These are phyloP conservation scores for Monosporascus ibericus DNA, from an alignment of 2,329 filamentous ascomycete species.

Conservation along the genomic window DNA sequence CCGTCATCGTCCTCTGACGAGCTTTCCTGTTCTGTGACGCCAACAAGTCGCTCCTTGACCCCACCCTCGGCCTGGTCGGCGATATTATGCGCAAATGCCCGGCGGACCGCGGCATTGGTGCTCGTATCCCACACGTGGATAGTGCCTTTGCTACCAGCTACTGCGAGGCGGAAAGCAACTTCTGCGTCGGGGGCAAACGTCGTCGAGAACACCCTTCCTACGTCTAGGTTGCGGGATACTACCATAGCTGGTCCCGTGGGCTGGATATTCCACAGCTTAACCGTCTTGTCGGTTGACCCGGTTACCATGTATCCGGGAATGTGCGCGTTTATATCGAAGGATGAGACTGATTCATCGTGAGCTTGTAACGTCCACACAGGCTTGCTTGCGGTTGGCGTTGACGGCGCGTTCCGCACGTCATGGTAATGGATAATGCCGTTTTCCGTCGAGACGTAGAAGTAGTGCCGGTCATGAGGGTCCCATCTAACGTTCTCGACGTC, in stretches of 20 bases:
- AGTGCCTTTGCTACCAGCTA: slow-evolving; percentile 88
- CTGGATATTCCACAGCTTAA: slow-evolving; percentile 94
- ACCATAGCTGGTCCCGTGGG: slow-evolving; percentile 80
- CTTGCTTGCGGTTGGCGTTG: slow-evolving; percentile 69
- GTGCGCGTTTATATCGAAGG: slow-evolving; percentile 84
- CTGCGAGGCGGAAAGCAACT: slow-evolving; percentile 85
- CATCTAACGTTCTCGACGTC: slow-evolving; percentile 90
- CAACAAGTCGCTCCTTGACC: slow-evolving; percentile 71
- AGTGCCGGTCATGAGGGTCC: slow-evolving; percentile 89
- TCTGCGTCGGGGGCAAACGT: slow-evolving; percentile 84
- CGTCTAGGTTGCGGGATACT: slow-evolving; percentile 82
- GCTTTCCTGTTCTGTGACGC: slow-evolving; percentile 61
- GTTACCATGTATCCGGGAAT: slow-evolving; percentile 93
- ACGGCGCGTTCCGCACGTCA: slow-evolving; percentile 72
- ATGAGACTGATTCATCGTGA: slow-evolving; percentile 85
- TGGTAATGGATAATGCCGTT: slow-evolving; percentile 88
- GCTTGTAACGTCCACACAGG: slow-evolving; percentile 93
- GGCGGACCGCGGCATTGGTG: slow-evolving; percentile 81
- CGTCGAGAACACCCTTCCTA: slow-evolving; percentile 91
- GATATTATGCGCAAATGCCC: slow-evolving; percentile 72
- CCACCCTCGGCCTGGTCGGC: slow-evolving; percentile 50
- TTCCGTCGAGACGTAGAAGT: slow-evolving; percentile 93
- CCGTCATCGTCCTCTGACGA: slow-evolving; percentile 39
- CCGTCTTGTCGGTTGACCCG: slow-evolving; percentile 86
- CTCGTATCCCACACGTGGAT: slow-evolving; percentile 95